A percentile compares a stretch with the other conserved stretches of the same genome.
These are phyloP conservation scores for Leptodontidium sp. DNA, from an alignment of 2,329 filamentous ascomycete species.

Conservation along the genomic window DNA sequence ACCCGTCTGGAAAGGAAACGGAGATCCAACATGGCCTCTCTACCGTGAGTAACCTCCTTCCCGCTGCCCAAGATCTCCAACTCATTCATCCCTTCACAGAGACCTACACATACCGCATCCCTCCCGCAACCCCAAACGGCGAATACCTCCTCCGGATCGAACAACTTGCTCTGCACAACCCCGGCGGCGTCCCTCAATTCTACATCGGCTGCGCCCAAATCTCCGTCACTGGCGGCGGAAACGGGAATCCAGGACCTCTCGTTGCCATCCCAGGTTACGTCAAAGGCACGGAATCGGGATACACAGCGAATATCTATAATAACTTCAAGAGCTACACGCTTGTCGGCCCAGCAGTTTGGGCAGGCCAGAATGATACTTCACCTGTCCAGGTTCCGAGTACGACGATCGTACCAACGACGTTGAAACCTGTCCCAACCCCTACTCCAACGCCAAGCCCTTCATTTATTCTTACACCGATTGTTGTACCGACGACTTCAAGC, in stretches of 20 bases:
- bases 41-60: neutral
- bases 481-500: neutral
- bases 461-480: too few relatives aligned
- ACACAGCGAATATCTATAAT: constrained; percentile 41
- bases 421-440: neutral
- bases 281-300: constrained; percentile 32
- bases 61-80: neutral
- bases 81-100: constrained; percentile 23
- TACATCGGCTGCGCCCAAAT: constrained; percentile 45
- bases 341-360: constrained; percentile 40
- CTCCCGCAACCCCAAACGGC: constrained; percentile 35
- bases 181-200: constrained; percentile 42
- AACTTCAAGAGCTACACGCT: constrained; percentile 41
- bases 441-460: too few relatives aligned
- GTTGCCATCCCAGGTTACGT: constrained; percentile 41
- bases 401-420: neutral
- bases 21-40: constrained; percentile 41
- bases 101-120: constrained; percentile 42
- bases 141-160: constrained; percentile 43
- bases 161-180: constrained; percentile 44
- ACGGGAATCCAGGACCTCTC: constrained; percentile 37
- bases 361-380: constrained; percentile 12
- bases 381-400: neutral
- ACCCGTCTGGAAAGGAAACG: constrained; percentile 39
- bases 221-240: constrained; percentile 40